Evolutionary conservation across 768 basidiomycete genomes (phyloP).

Genomic region (Mycena polygramma): DNA sequence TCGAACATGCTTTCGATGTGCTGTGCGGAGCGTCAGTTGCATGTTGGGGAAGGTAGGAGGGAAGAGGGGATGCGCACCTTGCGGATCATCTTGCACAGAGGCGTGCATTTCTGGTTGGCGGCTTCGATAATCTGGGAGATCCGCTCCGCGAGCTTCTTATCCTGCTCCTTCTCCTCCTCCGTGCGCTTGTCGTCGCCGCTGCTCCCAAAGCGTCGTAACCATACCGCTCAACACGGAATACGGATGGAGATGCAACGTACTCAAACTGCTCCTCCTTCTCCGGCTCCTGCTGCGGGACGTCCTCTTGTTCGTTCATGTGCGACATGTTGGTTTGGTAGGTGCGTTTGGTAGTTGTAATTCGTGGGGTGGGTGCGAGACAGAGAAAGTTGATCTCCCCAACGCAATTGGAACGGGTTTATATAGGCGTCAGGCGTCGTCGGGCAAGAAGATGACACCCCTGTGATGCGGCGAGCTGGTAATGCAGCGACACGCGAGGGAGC

Average conservation of each 20-base stretch:
- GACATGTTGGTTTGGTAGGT: not conserved
- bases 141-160: slow-evolving; percentile 5
- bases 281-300: not conserved
- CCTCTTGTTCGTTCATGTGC: not conserved
- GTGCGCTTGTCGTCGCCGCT: not conserved
- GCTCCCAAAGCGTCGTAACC: not conserved
- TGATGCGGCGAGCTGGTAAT: no score
- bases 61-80: slow-evolving; percentile 41
- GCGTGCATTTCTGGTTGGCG: slow-evolving; percentile 38
- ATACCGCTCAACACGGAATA: no score
- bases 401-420: no score
- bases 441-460: no score
- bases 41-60: not conserved
- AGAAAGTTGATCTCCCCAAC: no score
- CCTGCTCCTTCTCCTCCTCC: not conserved
- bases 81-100: slow-evolving; percentile 52
- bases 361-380: no score
- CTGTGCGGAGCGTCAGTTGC: slow-evolving; percentile 31
- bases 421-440: no score
- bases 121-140: slow-evolving; percentile 46
- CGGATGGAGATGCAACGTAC: not conserved
- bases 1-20: slow-evolving; percentile 48
- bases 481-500: no score
- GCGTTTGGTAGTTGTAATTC: no score
- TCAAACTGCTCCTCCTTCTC: not conserved